Evolutionary conservation across 2,329 filamentous ascomycete species (phyloP).

Genomic region (Botryotinia convoluta): DNA sequence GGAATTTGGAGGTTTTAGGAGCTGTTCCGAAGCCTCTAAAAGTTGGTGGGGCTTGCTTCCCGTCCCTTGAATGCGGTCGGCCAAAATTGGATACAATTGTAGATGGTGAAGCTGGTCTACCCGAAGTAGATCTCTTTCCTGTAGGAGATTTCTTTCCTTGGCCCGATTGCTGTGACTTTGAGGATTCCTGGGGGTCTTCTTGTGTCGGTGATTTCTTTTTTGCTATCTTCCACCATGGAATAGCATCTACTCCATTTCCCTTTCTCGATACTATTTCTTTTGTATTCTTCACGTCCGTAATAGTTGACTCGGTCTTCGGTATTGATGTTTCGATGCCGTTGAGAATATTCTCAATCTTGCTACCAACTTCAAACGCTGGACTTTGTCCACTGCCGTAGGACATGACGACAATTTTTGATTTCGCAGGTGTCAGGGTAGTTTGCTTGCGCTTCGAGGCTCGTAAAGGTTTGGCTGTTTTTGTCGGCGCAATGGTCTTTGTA

Average conservation of each 20-base stretch:
- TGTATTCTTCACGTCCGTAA: not conserved
- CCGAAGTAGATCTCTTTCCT: not conserved
- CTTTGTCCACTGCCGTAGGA: constrained; percentile 55
- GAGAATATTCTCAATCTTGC: constrained; percentile 63
- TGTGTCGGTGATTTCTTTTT: constrained; percentile 15
- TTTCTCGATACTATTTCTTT: constrained; percentile 1
- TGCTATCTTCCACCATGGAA: constrained; percentile 21
- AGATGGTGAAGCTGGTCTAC: constrained; percentile 14
- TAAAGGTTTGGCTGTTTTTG: not conserved
- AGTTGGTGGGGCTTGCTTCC: constrained; percentile 36
- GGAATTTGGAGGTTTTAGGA: constrained; percentile 51
- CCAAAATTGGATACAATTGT: constrained; percentile 12
- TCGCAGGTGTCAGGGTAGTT: not conserved
- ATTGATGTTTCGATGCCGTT: constrained; percentile 13
- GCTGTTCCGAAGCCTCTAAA: constrained; percentile 32
- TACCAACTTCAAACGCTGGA: constrained; percentile 50
- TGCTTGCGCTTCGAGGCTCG: constrained; percentile 10
- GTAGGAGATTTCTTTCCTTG: not conserved
- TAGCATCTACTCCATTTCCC: constrained; percentile 8
- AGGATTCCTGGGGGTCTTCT: constrained; percentile 1
- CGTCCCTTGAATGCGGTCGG: constrained; percentile 23
- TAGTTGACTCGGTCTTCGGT: not conserved
- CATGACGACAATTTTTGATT: constrained; percentile 50
- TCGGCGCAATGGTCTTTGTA: not conserved
- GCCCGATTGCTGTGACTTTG: not conserved